Base-by-base conservation (phyloP, 768 basidiomycete genomes). In the Rhizopogon rudus region DNA sequence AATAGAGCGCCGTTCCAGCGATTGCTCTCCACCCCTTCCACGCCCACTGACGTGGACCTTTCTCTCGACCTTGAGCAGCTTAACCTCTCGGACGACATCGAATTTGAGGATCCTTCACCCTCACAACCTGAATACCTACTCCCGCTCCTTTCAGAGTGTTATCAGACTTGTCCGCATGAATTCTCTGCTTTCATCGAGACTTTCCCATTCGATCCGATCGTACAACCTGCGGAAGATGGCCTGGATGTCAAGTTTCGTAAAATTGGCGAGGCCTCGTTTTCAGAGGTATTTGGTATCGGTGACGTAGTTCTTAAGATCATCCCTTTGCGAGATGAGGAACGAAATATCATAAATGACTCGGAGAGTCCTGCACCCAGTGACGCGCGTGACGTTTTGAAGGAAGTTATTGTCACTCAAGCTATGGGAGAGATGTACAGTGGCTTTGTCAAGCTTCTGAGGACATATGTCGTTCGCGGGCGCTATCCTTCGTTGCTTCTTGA, bases 251-350 rank as follows among this genome's bases (percentile, higher is more conserved):
- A 54, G 6, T 93, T 93, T 70, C 77, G 72, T 60, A 99, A 99
- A 71, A 86, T 98, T 44, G 96, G 96, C 41, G 97, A 99, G 73
- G 97, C 97, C 6, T 92, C 90, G 48, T 99, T 89, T 70, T 96
- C 93, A 0, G 97, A 99, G 66, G 97, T 99, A 29, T 99, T 92
- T 68, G 88, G 88, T 7, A 87, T 94, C 50, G 88, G 88, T 3
- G 82, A 89, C 60, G 83, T 95, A 35, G 93, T 95, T n/a, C 77
- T 95, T 59, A 96, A 95, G 74, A 79, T 97, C 44, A 84, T 95
- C 39, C 93, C 93, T 6, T 70, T 94, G 39, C 77, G 83, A 49
- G 75, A 81, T 58, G 84, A 86, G 62, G 73, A 37, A n/a, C 56
- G 57, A 29, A 45, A 40, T 4, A 37, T 43, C 20, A 64, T 65